Evolutionary conservation across 805 yeast species (phyloP).

Genomic region (Sugiyamaella valdiviana): DNA sequence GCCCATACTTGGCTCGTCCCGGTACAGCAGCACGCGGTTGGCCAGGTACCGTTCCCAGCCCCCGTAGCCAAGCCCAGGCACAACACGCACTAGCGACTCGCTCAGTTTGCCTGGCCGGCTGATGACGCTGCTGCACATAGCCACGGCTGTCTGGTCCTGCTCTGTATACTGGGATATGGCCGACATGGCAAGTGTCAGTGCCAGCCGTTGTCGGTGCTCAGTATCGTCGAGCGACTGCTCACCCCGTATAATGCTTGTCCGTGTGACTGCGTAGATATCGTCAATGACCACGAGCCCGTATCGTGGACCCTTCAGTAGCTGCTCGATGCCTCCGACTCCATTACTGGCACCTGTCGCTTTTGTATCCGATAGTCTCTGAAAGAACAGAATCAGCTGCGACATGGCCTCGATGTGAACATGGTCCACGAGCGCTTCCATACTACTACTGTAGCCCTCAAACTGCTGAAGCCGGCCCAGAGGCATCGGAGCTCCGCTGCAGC

Average conservation of each 20-base stretch:
- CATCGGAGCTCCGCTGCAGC: conserved; percentile 17
- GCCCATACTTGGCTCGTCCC: conserved; percentile 2
- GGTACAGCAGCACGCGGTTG: conserved; percentile 4
- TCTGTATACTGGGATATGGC: background rate
- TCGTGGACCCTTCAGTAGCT: background rate
- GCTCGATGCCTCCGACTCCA: background rate
- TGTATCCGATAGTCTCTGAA: background rate
- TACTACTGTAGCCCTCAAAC: conserved; percentile 11
- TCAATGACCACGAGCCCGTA: conserved; percentile 9
- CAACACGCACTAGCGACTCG: background rate
- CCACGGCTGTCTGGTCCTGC: conserved; percentile 1
- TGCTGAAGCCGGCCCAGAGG: conserved; percentile 19
- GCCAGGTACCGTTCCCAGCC: conserved; percentile 6
- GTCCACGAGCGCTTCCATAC: conserved; percentile 3
- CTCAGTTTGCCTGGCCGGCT: conserved; percentile 1
- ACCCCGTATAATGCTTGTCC: background rate
- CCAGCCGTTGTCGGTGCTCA: background rate
- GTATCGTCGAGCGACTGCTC: background rate
- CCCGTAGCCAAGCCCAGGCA: conserved; percentile 12
- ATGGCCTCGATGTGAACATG: conserved; percentile 5
- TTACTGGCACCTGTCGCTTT: background rate
- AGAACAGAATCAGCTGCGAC: conserved; percentile 15
- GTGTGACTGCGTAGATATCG: background rate
- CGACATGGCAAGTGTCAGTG: background rate
- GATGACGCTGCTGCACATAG: conserved; percentile 6